phyloP scores from a whole-genome alignment of 1,139 yeast species.

The Arxiozyma slooffiae region DNA sequence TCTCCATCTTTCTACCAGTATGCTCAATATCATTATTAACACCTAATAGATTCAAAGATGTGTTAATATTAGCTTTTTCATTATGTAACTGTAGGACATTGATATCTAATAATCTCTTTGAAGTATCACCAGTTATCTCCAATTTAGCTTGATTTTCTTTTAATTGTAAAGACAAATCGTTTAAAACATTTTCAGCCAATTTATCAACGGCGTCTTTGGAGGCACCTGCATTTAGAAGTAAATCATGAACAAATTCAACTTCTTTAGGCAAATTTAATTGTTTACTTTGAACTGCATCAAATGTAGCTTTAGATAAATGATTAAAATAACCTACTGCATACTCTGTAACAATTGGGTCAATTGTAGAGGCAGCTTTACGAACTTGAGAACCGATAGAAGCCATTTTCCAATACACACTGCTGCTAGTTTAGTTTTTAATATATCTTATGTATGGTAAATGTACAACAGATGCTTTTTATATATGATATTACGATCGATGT shows the following conservation, averaged over 20 bases:
- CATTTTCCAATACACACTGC: slow-evolving; percentile 5
- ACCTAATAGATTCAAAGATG: slow-evolving; percentile 61
- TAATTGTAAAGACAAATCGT: slow-evolving; percentile 46
- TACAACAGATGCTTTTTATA: no score
- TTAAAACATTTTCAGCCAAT: slow-evolving; percentile 39
- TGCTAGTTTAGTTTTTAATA: no score
- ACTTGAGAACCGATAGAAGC: slow-evolving; percentile 42
- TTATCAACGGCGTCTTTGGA: slow-evolving; percentile 41
- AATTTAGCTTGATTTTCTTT: slow-evolving; percentile 62
- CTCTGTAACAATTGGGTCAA: slow-evolving; percentile 84
- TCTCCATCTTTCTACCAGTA: slow-evolving; percentile 83
- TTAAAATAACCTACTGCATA: slow-evolving; percentile 85
- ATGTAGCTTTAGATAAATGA: slow-evolving; percentile 63
- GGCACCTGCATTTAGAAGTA: slow-evolving; percentile 79
- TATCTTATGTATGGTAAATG: no score
- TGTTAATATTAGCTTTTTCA: slow-evolving; percentile 54
- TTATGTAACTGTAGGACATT: slow-evolving; percentile 55
- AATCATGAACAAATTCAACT: slow-evolving; percentile 50
- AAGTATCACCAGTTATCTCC: slow-evolving; percentile 65
- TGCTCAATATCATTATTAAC: slow-evolving; percentile 81
- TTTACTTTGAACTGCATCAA: slow-evolving; percentile 73
- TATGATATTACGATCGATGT: no score
- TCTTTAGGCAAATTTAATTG: slow-evolving; percentile 59
- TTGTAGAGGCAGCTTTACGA: slow-evolving; percentile 80
- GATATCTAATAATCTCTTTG: slow-evolving; percentile 68